These are phyloP conservation scores for Wickerhamomyces sp. DNA, from an alignment of 1,139 yeast genomes.

Conservation along the genomic window DNA sequence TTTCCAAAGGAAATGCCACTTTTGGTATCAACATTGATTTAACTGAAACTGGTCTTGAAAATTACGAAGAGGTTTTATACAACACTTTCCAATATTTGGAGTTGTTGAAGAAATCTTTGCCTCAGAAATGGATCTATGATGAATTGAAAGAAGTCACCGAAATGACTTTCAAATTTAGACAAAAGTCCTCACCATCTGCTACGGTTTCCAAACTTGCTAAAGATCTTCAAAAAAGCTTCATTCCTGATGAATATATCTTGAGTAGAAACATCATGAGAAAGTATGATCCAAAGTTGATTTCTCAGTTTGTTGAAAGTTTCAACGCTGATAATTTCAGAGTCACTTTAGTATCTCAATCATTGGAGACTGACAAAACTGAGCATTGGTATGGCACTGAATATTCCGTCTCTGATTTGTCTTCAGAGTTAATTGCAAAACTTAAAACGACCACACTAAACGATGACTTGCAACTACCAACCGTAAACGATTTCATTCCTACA, in stretches of 20 bases:
- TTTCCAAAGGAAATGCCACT: constrained; percentile 64
- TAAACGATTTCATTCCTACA: constrained; percentile 77
- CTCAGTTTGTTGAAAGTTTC: constrained; percentile 45
- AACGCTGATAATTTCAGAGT: constrained; percentile 57
- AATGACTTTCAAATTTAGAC: constrained; percentile 58
- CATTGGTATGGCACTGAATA: constrained; percentile 92
- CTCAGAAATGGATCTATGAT: constrained; percentile 51
- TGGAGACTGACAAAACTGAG: constrained; percentile 44
- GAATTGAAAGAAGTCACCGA: constrained; percentile 44
- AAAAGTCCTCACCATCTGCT: constrained; percentile 56
- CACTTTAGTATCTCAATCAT: constrained; percentile 47
- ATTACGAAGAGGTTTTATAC: constrained; percentile 57
- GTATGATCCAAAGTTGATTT: constrained; percentile 52
- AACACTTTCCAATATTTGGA: constrained; percentile 68
- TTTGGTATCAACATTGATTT: constrained; percentile 69
- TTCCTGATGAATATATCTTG: constrained; percentile 63
- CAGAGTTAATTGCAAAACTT: constrained; percentile 33
- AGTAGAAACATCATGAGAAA: constrained; percentile 53
- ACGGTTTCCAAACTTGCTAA: constrained; percentile 52
- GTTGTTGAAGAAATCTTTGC: constrained; percentile 47
- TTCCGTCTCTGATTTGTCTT: constrained; percentile 40
- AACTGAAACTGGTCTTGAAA: constrained; percentile 63
- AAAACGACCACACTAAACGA: constrained; percentile 31
- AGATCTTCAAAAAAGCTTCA: constrained; percentile 40
- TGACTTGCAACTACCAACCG: constrained; percentile 55